phyloP scores from a whole-genome alignment of 2,329 filamentous ascomycete genomes.

The Pseudocercospora fijiensis region DNA sequence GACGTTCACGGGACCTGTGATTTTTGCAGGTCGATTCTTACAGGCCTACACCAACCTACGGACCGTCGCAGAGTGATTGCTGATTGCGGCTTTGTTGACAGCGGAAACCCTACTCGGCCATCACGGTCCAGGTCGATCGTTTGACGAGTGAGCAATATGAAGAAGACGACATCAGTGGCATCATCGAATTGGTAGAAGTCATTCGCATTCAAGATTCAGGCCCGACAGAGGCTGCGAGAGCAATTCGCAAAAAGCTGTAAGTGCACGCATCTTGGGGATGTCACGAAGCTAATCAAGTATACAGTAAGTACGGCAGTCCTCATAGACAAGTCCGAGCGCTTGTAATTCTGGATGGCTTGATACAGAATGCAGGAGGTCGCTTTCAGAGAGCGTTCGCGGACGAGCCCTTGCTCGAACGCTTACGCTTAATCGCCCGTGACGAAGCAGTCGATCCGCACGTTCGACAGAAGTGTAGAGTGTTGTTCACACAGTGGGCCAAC shows the following conservation, averaged over 20 bases:
- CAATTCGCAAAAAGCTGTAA: conserved; percentile 90
- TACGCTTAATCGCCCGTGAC: conserved; percentile 83
- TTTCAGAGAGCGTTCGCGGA: conserved; percentile 89
- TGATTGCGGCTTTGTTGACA: conserved; percentile 31
- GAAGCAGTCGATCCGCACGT: conserved; percentile 81
- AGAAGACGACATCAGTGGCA: conserved; percentile 85
- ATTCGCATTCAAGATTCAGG: conserved; percentile 86
- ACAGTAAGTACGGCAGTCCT: conserved; percentile 86
- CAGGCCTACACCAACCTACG: neutral
- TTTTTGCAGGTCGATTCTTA: neutral
- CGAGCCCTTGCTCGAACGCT: conserved; percentile 84
- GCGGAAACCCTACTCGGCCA: conserved; percentile 86
- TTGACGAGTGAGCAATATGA: conserved; percentile 87
- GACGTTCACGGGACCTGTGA: neutral
- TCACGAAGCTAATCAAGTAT: conserved; percentile 5
- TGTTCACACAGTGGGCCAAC: conserved; percentile 83
- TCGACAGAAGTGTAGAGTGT: conserved; percentile 79
- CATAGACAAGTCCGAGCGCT: conserved; percentile 89
- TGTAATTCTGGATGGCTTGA: conserved; percentile 84
- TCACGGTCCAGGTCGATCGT: conserved; percentile 88
- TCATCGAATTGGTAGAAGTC: conserved; percentile 91
- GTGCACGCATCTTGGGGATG: conserved; percentile 27
- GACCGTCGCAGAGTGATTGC: neutral
- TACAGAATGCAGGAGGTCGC: conserved; percentile 85
- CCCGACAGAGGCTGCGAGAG: conserved; percentile 83